Evolutionary conservation across 345 rosid genomes (phyloP), one percentile per base, ranked within the genome.

Genomic region (Hypericum perforatum): DNA sequence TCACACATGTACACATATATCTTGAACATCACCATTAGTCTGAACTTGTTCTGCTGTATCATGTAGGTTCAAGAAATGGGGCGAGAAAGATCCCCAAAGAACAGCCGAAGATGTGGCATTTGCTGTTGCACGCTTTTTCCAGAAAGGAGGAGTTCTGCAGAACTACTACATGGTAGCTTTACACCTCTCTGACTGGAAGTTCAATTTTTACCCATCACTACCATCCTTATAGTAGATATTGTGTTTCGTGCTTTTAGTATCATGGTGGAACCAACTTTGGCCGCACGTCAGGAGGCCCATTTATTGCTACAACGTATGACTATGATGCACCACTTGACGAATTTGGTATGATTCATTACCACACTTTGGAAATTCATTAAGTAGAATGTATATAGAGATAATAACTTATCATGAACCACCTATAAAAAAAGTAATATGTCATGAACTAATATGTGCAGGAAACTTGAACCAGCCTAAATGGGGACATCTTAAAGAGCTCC

Each of bases 231-330:
- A 13, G 50, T 46, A 32, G 16, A 16, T 13, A 16, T 32, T n/a
- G 22, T 13, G 29, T 3, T 7, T 14, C 14, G 0, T 46, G 50
- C 32, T 22, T 46, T 46, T 38, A 61, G 65, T 62, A 54, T 44
- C 57, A 63, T 9, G 68, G 68, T 5, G 62, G 68, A 39, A 57
- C 68, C 0, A 63, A 63, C 38, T 63, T 63, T 43, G 68, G 68
- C 37, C 57, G 61, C 9, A 50, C 62, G 16, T 8, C 62, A 6
- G 66, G 66, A 39, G 66, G 66, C 37, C 59, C 66, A 12, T 54
- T n/a, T 12, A 54, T 62, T 22, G 51, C 57, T 0, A 51, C 68
- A 22, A 22, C 32, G 1, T 22, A 22, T 4, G 32, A 22, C 32
- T 22, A 22, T 22, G 32, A 22, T 22, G 32, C 32, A 4, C 32